Evolutionary conservation across 257 asterid genomes (phyloP).

Genomic region (Knoxia roxburghii): DNA sequence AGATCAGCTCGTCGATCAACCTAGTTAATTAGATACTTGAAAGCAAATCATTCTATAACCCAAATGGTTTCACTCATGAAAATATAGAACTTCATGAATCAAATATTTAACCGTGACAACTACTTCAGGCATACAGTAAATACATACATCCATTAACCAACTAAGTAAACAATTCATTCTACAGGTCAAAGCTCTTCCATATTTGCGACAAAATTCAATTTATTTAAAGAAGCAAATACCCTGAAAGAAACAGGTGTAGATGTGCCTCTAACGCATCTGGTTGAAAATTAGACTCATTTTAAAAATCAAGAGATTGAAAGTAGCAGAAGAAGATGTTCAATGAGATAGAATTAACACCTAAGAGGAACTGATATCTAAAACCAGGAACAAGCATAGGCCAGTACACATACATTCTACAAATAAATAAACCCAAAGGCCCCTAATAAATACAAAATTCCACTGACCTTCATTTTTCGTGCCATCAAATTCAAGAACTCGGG

Average conservation of each 20-base stretch:
- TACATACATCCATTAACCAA: not conserved
- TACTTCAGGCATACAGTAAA: too few relatives aligned
- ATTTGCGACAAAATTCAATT: too few relatives aligned
- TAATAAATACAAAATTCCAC: not conserved
- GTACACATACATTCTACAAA: not conserved
- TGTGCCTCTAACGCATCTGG: too few relatives aligned
- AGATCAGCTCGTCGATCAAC: not conserved
- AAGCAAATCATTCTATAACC: not conserved
- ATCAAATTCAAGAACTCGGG: conserved; percentile 66
- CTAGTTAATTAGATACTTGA: not conserved
- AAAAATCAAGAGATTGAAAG: too few relatives aligned
- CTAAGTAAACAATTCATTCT: not conserved
- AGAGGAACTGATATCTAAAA: not conserved
- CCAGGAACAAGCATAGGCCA: not conserved
- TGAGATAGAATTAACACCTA: not conserved
- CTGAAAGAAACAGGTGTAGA: too few relatives aligned
- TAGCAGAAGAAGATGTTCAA: not conserved
- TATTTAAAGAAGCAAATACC: too few relatives aligned
- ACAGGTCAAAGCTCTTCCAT: not conserved
- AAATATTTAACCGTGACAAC: not conserved
- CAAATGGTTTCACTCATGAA: not conserved
- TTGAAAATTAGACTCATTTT: too few relatives aligned
- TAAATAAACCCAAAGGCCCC: not conserved
- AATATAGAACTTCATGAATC: not conserved
- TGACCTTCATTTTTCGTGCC: conserved; percentile 61